phyloP scores from a whole-genome alignment of 2,329 filamentous ascomycete genomes.

The Elsinoe fawcettii region DNA sequence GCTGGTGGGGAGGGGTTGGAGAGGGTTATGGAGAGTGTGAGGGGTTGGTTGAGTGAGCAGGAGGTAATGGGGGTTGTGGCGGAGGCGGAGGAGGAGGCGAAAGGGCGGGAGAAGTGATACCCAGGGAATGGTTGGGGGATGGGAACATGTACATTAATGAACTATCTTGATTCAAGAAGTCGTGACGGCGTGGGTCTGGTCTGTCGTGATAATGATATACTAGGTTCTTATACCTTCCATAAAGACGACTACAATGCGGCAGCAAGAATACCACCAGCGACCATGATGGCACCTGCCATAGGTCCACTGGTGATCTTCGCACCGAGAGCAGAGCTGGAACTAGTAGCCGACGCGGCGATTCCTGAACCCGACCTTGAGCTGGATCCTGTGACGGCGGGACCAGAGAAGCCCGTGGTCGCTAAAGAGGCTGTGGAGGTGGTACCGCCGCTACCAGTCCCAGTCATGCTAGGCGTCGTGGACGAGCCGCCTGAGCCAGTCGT shows the following conservation, averaged over 20 bases:
- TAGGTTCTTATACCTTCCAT: neutral
- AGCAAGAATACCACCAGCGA: conserved; percentile 9
- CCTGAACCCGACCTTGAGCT: neutral
- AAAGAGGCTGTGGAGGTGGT: neutral
- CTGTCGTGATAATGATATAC: neutral
- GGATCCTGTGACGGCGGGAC: neutral
- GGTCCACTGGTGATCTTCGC: conserved; percentile 8
- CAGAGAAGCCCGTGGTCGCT: conserved; percentile 4
- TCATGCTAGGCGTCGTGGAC: neutral
- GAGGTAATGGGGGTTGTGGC: conserved; percentile 64
- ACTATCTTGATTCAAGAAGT: neutral
- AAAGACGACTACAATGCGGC: conserved; percentile 1
- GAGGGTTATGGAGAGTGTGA: conserved; percentile 68
- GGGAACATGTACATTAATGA: neutral
- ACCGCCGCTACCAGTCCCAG: neutral
- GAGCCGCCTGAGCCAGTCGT: neutral
- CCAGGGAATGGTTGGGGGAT: neutral
- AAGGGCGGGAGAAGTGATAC: conserved; percentile 15
- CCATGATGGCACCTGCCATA: conserved; percentile 12
- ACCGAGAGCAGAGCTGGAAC: conserved; percentile 5
- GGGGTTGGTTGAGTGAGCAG: conserved; percentile 63
- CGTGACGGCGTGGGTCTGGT: neutral
- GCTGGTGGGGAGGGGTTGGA: conserved; percentile 66
- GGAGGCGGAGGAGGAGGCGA: conserved; percentile 24
- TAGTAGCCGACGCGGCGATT: neutral